phyloP scores from a whole-genome alignment of 345 rosid genomes.

The Murraya koenigii region DNA sequence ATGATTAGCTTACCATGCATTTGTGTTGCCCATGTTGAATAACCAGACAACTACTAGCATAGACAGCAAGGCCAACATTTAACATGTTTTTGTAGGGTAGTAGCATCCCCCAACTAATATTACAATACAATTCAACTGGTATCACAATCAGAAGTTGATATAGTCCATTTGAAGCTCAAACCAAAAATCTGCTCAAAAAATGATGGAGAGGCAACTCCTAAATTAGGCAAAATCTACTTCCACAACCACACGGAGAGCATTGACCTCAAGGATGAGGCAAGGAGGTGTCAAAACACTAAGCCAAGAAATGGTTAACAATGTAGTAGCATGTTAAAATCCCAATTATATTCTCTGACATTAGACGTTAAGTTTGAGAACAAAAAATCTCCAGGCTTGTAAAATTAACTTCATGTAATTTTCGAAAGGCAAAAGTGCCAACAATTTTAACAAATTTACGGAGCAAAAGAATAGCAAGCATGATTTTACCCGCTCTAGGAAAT shows the following conservation, averaged over 20 bases:
- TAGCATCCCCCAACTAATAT: background rate
- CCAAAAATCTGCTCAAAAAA: no score
- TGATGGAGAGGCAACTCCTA: no score
- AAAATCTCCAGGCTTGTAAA: background rate
- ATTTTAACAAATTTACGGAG: constrained; percentile 4
- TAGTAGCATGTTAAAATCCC: background rate
- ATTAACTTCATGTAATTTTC: background rate
- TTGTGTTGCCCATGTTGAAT: background rate
- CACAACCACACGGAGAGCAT: no score
- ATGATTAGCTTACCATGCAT: background rate
- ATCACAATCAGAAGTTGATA: no score
- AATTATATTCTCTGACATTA: background rate
- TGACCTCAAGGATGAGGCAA: no score
- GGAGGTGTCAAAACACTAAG: no score
- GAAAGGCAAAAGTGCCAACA: background rate
- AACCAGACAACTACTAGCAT: background rate
- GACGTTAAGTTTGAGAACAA: background rate
- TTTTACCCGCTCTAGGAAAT: constrained; percentile 85
- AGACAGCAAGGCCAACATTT: background rate
- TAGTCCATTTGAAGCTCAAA: no score
- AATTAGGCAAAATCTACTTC: no score
- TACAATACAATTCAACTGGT: no score
- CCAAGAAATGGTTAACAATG: no score
- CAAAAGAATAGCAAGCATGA: constrained; percentile 22
- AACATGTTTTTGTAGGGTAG: background rate